Percentiles rank a stretch among this genome's conserved stretches.
phyloP scores from a whole-genome alignment of 2,329 filamentous ascomycete species.

The Alternaria solani region DNA sequence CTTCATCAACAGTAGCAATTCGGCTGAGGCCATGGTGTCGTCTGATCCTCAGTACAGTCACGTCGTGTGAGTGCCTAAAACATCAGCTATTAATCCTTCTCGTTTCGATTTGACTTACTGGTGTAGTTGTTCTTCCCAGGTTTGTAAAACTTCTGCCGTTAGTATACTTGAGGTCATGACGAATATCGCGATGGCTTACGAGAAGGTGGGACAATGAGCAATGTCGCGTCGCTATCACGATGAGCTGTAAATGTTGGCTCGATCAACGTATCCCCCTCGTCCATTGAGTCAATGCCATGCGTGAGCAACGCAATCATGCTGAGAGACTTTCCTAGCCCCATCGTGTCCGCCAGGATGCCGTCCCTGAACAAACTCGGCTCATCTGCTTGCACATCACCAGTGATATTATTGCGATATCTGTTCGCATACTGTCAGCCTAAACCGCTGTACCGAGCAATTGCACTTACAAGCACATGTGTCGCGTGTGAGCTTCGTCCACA shows the following conservation, averaged over 20 bases:
- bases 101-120: neutral
- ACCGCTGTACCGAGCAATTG: neutral
- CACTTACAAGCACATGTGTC: neutral
- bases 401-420: neutral
- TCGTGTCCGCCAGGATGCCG: slow-evolving; percentile 23
- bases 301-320: slow-evolving; percentile 23
- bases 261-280: neutral
- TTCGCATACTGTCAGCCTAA: neutral
- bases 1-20: neutral
- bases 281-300: neutral
- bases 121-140: neutral
- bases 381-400: neutral
- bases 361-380: neutral
- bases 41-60: neutral
- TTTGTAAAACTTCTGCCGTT: neutral
- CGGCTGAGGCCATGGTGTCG: neutral
- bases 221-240: neutral
- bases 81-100: accelerated
- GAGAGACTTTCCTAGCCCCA: slow-evolving; percentile 28
- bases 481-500: neutral
- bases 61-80: neutral
- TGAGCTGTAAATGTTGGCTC: neutral
- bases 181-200: neutral
- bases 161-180: neutral
- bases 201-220: neutral